phyloP scores from a whole-genome alignment of 495 filamentous ascomycete genomes.

The Penicillium salamii region DNA sequence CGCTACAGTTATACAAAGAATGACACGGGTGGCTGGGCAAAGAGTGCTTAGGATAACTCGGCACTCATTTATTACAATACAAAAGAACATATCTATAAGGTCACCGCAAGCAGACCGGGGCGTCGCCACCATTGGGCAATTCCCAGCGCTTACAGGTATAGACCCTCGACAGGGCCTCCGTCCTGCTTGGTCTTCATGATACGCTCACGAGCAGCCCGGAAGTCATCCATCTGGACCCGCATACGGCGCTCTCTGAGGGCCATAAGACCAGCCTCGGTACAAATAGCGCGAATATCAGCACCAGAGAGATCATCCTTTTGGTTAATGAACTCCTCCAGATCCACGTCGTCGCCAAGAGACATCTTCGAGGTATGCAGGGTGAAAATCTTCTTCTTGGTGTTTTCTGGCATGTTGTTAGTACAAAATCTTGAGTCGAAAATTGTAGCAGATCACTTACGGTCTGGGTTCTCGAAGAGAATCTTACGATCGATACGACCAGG shows the following conservation, averaged over 20 bases:
- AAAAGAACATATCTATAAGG: conserved; percentile 15
- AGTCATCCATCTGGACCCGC: conserved; percentile 99
- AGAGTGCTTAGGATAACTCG: conserved; percentile 9
- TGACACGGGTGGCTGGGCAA: not conserved
- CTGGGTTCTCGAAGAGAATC: conserved; percentile 98
- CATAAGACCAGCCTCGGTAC: conserved; percentile 94
- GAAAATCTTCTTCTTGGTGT: conserved; percentile 99
- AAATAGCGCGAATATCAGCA: conserved; percentile 98
- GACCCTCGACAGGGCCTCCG: conserved; percentile 86
- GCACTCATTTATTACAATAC: conserved; percentile 29
- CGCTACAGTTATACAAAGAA: not conserved
- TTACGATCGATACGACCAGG: conserved; percentile 98
- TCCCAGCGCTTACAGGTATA: conserved; percentile 78
- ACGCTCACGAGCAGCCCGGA: conserved; percentile 85
- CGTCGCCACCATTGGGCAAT: conserved; percentile 1
- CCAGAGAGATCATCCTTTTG: conserved; percentile 98
- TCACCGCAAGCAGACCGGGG: conserved; percentile 9
- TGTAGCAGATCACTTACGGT: conserved; percentile 58
- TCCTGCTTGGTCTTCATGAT: conserved; percentile 99
- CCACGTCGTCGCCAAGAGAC: conserved; percentile 91
- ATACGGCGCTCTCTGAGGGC: conserved; percentile 93
- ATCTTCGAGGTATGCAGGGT: conserved; percentile 99
- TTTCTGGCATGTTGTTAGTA: conserved; percentile 57
- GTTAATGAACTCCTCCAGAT: conserved; percentile 96
- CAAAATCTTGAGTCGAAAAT: not conserved